Percentiles rank a stretch among this genome's conserved stretches.
Evolutionary conservation across 176 grass and related monocot genomes (phyloP).

Genomic region (Oryza nivara): DNA sequence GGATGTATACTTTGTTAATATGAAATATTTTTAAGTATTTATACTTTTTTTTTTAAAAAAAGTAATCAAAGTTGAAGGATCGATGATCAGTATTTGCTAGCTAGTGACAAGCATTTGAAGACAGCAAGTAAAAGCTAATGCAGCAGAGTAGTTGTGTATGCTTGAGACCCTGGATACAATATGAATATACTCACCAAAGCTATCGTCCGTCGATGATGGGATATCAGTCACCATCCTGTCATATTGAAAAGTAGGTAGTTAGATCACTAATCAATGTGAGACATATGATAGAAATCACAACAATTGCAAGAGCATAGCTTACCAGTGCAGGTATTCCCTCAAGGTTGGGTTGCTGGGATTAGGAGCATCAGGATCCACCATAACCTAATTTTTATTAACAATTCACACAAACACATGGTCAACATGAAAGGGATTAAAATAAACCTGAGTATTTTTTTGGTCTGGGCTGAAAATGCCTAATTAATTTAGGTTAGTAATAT

Average conservation of each 20-base stretch:
- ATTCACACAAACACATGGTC: constrained; percentile 46
- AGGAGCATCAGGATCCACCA: constrained; percentile 97
- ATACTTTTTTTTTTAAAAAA: no score
- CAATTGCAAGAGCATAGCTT: constrained; percentile 15
- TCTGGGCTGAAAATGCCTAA: constrained; percentile 20
- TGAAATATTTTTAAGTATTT: no score
- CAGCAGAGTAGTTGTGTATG: not conserved
- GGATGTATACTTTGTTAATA: no score
- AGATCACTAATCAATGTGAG: not conserved
- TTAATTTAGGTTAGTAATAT: constrained; percentile 3
- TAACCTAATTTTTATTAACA: constrained; percentile 62
- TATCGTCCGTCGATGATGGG: constrained; percentile 75
- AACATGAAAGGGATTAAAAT: constrained; percentile 51
- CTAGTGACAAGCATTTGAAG: no score
- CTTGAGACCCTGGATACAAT: not conserved
- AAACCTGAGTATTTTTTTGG: constrained; percentile 34
- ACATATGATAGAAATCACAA: not conserved
- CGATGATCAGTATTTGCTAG: no score
- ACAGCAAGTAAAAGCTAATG: not conserved
- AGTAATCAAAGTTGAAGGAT: no score
- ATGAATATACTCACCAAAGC: constrained; percentile 68
- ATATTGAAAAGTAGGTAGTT: constrained; percentile 32
- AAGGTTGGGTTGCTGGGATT: constrained; percentile 79
- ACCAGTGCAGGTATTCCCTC: constrained; percentile 95
- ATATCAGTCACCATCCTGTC: constrained; percentile 91